Evolutionary conservation across 306 rosid genomes (phyloP).

Genomic region (Lotus japonicus): DNA sequence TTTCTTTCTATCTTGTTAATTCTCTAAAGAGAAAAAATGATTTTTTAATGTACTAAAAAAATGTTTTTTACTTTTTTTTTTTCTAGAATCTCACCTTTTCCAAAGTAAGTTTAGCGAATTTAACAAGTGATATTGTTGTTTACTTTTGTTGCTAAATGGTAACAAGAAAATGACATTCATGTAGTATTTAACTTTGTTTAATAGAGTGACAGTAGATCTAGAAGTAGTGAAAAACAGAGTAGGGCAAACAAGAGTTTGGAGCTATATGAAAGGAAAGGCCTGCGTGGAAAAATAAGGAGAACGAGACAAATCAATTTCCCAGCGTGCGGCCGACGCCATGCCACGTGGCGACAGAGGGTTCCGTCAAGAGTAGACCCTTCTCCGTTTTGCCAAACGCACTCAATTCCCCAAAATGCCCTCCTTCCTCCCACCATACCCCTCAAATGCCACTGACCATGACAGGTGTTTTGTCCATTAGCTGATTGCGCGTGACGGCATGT

Average conservation of each 20-base stretch:
- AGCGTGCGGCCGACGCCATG: slow-evolving; percentile 79
- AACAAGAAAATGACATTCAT: too few species aligned
- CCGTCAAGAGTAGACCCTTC: too few species aligned
- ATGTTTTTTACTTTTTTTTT: too few species aligned
- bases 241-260: neutral
- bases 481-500: slow-evolving; percentile 60
- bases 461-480: slow-evolving; percentile 54
- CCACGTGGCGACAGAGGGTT: slow-evolving; percentile 81
- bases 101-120: too few species aligned
- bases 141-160: too few species aligned
- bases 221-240: slow-evolving; percentile 11
- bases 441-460: slow-evolving; percentile 38
- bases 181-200: too few species aligned
- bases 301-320: slow-evolving; percentile 32
- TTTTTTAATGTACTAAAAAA: too few species aligned
- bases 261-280: neutral
- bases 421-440: neutral
- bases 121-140: too few species aligned
- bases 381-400: slow-evolving; percentile 24
- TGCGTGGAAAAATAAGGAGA: neutral
- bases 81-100: too few species aligned
- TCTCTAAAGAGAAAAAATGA: too few species aligned
- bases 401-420: slow-evolving; percentile 29
- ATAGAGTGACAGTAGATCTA: neutral
- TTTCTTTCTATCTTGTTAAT: too few species aligned